Evolutionary conservation across 208 protist genomes (phyloP), one percentile per base, ranked within the genome.

Genomic region (Leishmania major): DNA sequence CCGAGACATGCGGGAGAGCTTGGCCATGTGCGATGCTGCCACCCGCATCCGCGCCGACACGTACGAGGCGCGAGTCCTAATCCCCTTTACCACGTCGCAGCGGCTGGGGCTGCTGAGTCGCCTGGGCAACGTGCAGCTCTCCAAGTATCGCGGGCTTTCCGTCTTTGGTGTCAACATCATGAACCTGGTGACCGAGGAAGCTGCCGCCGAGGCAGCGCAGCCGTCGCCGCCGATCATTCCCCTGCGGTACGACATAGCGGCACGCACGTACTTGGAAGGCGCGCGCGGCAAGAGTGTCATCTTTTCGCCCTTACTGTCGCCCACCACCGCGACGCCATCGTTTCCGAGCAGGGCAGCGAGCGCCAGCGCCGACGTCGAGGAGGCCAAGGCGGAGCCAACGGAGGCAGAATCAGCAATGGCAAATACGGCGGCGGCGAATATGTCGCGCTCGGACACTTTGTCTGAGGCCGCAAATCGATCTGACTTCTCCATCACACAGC

Each of bases 31-130:
- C 45, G 85, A 89, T 17, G 88, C 82, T 57, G 55, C 72, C 78
- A 79, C 80, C 11, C 77, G 64, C 49, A 70, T 92, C 47, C 69
- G 84, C 6, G 70, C 73, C 1, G 77, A 83, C 57, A 88, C 76
- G 60, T 77, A 73, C 67, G 85, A 83, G 31, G 88, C 84, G 35
- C 82, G 84, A 49, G 79, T 96, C 45, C 67, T 75, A 40, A 89
- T 95, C 75, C 93, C 93, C 7, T 95, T 90, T 77, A 96, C 91
- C 69, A 96, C 93, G 0, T 84, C 84, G 51, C 82, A 95, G 67
- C 91, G 93, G 0, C 83, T 96, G 57, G 80, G 75, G 35, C 81
- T 96, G 69, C 87, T 96, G 70, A 78, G 84, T 35, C 86, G 84
- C 40, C 77, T 88, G 31, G 86, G 77, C 31, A 87, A 78, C 47